Conservation (phyloP, 129 eudicot genomes). For the Escallonia rubra region DNA sequence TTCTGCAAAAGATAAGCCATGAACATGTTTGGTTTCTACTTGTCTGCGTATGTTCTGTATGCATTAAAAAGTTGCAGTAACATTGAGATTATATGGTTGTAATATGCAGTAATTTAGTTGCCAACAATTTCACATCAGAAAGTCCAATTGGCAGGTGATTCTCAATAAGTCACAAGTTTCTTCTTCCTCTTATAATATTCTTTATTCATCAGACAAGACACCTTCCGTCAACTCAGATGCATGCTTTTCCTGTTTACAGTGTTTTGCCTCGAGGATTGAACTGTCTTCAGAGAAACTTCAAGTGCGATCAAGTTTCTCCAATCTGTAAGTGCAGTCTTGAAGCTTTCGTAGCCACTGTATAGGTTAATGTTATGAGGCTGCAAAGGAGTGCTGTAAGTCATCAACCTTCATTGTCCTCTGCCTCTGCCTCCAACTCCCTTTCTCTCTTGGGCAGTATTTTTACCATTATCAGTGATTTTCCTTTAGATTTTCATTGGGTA, state of each 20-base stretch:
- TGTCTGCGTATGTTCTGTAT: neutral
- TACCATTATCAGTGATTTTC: too few relatives aligned
- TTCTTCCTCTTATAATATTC: neutral
- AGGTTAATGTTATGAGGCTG: too few relatives aligned
- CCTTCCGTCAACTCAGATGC: neutral
- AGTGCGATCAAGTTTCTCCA: slow-evolving; percentile 61
- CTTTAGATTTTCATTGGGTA: too few relatives aligned
- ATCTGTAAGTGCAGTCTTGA: slow-evolving; percentile 40
- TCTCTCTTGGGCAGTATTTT: too few relatives aligned
- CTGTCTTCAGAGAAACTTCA: slow-evolving; percentile 68
- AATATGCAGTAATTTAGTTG: slow-evolving; percentile 66
- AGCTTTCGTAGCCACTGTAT: too few relatives aligned
- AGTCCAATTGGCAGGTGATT: slow-evolving; percentile 47
- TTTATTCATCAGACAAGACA: neutral
- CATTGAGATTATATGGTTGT: neutral
- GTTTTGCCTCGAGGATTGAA: slow-evolving; percentile 48
- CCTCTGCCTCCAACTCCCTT: too few relatives aligned
- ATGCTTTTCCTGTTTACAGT: slow-evolving; percentile 12
- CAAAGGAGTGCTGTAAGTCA: too few relatives aligned
- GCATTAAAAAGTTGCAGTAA: too few relatives aligned
- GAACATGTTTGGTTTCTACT: neutral
- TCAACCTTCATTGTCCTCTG: too few relatives aligned
- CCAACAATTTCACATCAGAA: slow-evolving; percentile 57
- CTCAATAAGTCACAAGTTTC: too few relatives aligned
- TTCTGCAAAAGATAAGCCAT: too few relatives aligned